A percentile compares a stretch with the other conserved stretches of the same genome.
Conservation (phyloP, 2,329 filamentous ascomycete genomes). For the Calonectria henricotiae region DNA sequence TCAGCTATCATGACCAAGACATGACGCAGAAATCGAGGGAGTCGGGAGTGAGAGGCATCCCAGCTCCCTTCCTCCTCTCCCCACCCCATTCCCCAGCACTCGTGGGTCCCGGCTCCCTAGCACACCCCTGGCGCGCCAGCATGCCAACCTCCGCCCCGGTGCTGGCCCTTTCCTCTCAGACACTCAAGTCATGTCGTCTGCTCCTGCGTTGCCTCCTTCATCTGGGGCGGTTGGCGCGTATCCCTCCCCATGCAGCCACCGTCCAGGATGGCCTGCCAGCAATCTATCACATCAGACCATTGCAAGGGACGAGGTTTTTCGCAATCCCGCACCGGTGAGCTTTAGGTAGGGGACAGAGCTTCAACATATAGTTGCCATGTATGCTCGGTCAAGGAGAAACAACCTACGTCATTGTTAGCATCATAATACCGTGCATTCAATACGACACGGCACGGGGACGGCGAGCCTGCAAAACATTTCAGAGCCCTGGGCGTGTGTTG, state of each 20-base stretch:
- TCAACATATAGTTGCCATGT: conserved; percentile 14
- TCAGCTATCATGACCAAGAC: conserved; percentile 20
- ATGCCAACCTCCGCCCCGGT: conserved; percentile 44
- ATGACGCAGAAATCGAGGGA: conserved; percentile 17
- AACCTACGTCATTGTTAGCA: neutral
- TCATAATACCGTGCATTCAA: neutral
- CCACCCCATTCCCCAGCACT: conserved; percentile 39
- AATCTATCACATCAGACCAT: conserved; percentile 51
- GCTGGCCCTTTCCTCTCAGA: conserved; percentile 41
- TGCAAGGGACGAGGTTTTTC: conserved; percentile 34
- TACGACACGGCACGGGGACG: neutral
- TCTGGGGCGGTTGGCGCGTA: conserved; percentile 43
- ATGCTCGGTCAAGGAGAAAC: conserved; percentile 18
- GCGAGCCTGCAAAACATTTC: conserved; percentile 20
- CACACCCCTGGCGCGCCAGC: conserved; percentile 37
- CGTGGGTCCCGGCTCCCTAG: conserved; percentile 40
- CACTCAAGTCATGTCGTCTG: conserved; percentile 37
- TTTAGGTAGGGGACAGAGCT: conserved; percentile 24
- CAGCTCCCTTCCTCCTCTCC: neutral
- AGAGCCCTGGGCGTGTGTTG: conserved; percentile 25
- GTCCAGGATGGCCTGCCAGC: conserved; percentile 45
- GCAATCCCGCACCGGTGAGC: conserved; percentile 38
- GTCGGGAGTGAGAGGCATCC: conserved; percentile 25
- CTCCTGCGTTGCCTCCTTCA: conserved; percentile 40
- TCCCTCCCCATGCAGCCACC: conserved; percentile 49